Conservation (phyloP, 2,329 filamentous ascomycete species). For the Aspergillus sp. region DNA sequence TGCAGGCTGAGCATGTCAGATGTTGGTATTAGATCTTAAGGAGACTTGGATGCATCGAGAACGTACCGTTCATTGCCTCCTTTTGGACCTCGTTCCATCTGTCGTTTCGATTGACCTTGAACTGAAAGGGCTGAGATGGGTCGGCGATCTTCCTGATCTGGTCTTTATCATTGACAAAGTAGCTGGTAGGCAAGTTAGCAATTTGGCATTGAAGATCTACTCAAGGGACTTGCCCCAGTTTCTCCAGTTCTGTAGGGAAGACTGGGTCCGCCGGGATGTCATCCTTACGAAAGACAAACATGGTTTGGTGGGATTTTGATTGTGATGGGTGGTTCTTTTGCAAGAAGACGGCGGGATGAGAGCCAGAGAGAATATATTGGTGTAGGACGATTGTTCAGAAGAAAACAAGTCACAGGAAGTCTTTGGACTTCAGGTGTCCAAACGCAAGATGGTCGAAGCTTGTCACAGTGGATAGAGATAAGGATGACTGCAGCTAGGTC, state of each 20-base stretch:
- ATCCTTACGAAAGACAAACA: slow-evolving; percentile 73
- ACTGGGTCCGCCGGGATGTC: slow-evolving; percentile 68
- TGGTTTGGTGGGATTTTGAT: slow-evolving; percentile 33
- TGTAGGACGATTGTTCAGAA: neutral
- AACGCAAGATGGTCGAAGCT: too few relatives aligned
- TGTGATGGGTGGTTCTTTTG: neutral
- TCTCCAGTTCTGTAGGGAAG: slow-evolving; percentile 64
- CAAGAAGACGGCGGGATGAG: neutral
- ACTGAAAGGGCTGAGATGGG: slow-evolving; percentile 71
- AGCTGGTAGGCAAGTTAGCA: slow-evolving; percentile 50
- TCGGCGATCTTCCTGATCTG: slow-evolving; percentile 70
- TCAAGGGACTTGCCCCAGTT: slow-evolving; percentile 64
- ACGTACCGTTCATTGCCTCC: slow-evolving; percentile 69
- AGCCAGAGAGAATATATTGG: neutral
- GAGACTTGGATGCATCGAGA: neutral
- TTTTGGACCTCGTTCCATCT: slow-evolving; percentile 75
- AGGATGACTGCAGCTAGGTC: too few relatives aligned
- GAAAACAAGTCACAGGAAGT: too few relatives aligned
- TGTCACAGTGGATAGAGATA: too few relatives aligned
- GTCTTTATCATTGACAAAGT: slow-evolving; percentile 74
- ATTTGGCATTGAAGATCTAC: neutral
- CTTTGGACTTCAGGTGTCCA: too few relatives aligned
- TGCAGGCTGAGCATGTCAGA: slow-evolving; percentile 40
- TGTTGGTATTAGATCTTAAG: slow-evolving; percentile 1
- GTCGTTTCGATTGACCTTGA: slow-evolving; percentile 69